phyloP scores from a whole-genome alignment of 2,329 filamentous ascomycete genomes.

The Metarhizium rileyi region DNA sequence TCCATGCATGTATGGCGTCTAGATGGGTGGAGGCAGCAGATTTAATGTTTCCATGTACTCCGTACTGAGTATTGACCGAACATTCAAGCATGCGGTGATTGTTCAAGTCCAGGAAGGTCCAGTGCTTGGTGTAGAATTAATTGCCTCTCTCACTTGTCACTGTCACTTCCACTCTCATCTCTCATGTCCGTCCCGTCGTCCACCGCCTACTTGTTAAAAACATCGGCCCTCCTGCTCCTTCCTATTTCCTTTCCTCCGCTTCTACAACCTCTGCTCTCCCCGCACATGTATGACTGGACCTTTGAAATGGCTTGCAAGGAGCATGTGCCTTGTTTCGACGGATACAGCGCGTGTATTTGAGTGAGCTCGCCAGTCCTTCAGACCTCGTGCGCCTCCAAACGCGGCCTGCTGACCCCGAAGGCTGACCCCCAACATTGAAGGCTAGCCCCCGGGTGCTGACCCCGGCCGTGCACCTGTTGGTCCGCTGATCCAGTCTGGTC shows the following conservation, averaged over 20 bases:
- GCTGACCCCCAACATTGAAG: background rate
- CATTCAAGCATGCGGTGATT: too few relatives aligned
- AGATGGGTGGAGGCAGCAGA: too few relatives aligned
- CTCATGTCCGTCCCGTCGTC: background rate
- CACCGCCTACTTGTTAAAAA: background rate
- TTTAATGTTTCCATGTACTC: too few relatives aligned
- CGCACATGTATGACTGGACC: too few relatives aligned
- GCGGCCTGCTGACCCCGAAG: background rate
- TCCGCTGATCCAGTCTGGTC: slow-evolving; percentile 11
- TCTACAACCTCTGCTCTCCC: background rate
- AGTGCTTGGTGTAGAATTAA: too few relatives aligned
- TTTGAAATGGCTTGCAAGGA: slow-evolving; percentile 3
- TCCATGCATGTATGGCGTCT: background rate
- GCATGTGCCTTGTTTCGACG: slow-evolving; percentile 6
- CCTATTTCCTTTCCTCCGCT: background rate
- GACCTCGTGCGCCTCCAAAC: slow-evolving; percentile 5
- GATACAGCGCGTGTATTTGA: background rate
- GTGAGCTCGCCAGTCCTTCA: slow-evolving; percentile 5
- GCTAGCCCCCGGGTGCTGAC: background rate
- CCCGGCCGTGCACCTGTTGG: slow-evolving; percentile 5
- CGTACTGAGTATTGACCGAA: too few relatives aligned
- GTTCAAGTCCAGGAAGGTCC: too few relatives aligned
- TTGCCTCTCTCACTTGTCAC: too few relatives aligned
- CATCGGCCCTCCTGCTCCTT: background rate
- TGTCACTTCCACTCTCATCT: too few relatives aligned